Conservation (phyloP, 768 basidiomycete genomes). For the Suillus weaverae region DNA sequence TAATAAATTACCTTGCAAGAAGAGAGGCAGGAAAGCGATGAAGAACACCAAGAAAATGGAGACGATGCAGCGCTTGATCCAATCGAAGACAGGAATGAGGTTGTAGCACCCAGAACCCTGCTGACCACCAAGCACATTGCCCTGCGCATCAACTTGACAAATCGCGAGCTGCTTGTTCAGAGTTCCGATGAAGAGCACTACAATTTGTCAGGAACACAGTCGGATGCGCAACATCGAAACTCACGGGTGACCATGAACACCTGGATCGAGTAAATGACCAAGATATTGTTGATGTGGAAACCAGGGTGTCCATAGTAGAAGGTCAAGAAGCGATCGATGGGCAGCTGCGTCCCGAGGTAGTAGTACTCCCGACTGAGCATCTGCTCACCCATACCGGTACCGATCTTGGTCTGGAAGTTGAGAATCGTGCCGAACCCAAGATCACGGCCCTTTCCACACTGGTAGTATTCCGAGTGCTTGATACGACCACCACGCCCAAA, state of each 20-base stretch:
- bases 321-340: conserved; percentile 97
- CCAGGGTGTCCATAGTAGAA: conserved; percentile 99
- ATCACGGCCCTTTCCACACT: conserved; percentile 99
- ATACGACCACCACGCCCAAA: conserved; percentile 97
- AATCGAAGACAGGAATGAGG: conserved; percentile 93
- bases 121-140: conserved; percentile 81
- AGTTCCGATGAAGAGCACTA: conserved; percentile 93
- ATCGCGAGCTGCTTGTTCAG: conserved; percentile 91
- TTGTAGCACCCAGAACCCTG: conserved; percentile 84
- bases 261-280: conserved; percentile 97
- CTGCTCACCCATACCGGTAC: conserved; percentile 99
- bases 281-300: conserved; percentile 99
- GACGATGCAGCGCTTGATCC: conserved; percentile 95
- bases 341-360: conserved; percentile 96
- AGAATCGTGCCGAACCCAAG: conserved; percentile 98
- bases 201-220: conserved; percentile 13
- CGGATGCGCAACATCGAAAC: conserved; percentile 32
- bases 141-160: conserved; percentile 80
- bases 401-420: conserved; percentile 99
- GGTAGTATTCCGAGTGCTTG: conserved; percentile 99
- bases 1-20: conserved; percentile 81
- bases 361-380: conserved; percentile 99
- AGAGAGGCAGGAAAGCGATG: conserved; percentile 94
- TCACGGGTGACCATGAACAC: conserved; percentile 93
- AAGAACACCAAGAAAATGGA: conserved; percentile 99